Percentiles rank a stretch among this genome's conserved stretches.
phyloP scores from a whole-genome alignment of 352 stramenopile species.

The Plasmopara viticola region DNA sequence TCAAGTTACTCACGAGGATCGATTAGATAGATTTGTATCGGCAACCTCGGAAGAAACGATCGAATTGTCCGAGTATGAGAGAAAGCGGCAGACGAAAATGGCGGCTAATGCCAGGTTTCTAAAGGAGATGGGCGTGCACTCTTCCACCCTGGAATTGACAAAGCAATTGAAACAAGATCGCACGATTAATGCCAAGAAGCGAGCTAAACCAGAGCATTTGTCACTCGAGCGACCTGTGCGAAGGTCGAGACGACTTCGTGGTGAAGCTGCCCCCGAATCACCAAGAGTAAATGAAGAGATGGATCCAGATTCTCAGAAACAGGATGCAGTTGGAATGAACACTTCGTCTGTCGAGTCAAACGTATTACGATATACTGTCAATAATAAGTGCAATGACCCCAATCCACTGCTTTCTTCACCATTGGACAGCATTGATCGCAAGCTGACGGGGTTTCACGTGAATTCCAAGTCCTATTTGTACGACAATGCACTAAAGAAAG shows the following conservation, averaged over 20 bases:
- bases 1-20: not conserved
- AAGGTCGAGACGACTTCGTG: conserved; percentile 32
- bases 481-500: conserved; percentile 34
- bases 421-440: not conserved
- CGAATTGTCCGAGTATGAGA: conserved; percentile 39
- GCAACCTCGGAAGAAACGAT: not conserved
- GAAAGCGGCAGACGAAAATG: conserved; percentile 33
- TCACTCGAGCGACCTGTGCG: conserved; percentile 14
- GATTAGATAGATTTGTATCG: too few species aligned
- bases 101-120: conserved; percentile 42
- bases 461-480: conserved; percentile 12
- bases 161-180: conserved; percentile 8
- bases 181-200: not conserved
- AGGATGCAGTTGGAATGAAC: conserved; percentile 10
- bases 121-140: conserved; percentile 33
- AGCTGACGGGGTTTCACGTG: conserved; percentile 22
- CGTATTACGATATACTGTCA: conserved; percentile 27
- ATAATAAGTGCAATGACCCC: conserved; percentile 2
- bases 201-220: conserved; percentile 5
- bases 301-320: conserved; percentile 3
- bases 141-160: conserved; percentile 17
- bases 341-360: conserved; percentile 29
- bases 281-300: conserved; percentile 3
- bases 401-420: not conserved
- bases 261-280: conserved; percentile 9